These are phyloP conservation scores for Chenopodium berlandieri DNA, from an alignment of 148 eudicot genomes.

Conservation along the genomic window DNA sequence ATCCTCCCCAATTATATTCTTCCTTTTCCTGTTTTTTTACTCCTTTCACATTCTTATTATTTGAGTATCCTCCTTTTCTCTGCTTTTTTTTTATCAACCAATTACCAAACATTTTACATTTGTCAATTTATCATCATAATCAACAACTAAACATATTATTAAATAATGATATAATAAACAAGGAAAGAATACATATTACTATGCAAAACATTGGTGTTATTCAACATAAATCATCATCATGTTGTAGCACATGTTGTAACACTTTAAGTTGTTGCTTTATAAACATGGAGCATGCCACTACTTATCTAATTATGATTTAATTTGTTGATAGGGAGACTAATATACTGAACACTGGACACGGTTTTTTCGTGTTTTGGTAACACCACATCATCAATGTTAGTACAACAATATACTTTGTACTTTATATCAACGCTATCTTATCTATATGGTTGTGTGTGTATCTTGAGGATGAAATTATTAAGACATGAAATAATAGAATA, in stretches of 20 bases:
- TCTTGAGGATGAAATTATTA: too few relatives aligned
- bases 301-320: neutral
- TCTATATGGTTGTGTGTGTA: too few relatives aligned
- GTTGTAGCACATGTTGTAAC: neutral
- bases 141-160: neutral
- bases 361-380: too few relatives aligned
- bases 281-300: conserved; percentile 22
- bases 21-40: conserved; percentile 32
- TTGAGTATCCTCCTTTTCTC: conserved; percentile 32
- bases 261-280: neutral
- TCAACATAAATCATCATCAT: conserved; percentile 4
- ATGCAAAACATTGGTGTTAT: neutral
- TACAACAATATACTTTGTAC: too few relatives aligned
- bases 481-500: too few relatives aligned
- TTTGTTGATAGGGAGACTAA: neutral
- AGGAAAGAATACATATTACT: neutral
- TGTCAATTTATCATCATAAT: conserved; percentile 11
- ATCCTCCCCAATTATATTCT: conserved; percentile 39
- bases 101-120: neutral
- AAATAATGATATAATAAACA: neutral
- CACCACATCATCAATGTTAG: neutral
- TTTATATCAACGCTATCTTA: too few relatives aligned
- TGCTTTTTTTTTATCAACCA: conserved; percentile 19
- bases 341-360: neutral
- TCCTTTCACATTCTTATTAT: conserved; percentile 16